A percentile compares a stretch with the other conserved stretches of the same genome.
phyloP scores from a whole-genome alignment of 2,329 filamentous ascomycete genomes.

The Cladosporium oxysporum region DNA sequence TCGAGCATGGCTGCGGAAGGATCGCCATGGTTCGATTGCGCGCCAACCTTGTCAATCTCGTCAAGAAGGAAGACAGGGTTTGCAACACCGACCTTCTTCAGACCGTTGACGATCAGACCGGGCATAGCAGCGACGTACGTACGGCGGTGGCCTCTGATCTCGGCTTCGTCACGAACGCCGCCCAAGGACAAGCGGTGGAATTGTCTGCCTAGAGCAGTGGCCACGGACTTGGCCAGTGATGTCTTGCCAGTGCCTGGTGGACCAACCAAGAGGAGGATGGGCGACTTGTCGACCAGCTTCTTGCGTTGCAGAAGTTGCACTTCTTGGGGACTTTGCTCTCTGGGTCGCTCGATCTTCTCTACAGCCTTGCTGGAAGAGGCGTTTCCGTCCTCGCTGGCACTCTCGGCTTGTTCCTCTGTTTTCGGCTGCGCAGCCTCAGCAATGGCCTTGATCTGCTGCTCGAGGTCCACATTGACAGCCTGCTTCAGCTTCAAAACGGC shows the following conservation, averaged over 20 bases:
- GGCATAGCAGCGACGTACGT: slow-evolving; percentile 99
- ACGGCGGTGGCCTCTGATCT: slow-evolving; percentile 90
- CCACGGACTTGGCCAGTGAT: slow-evolving; percentile 88
- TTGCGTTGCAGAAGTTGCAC: slow-evolving; percentile 76
- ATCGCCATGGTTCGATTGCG: slow-evolving; percentile 89
- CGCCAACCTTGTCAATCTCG: slow-evolving; percentile 96
- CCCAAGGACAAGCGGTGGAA: slow-evolving; percentile 97
- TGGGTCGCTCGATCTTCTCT: slow-evolving; percentile 33
- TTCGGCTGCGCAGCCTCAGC: slow-evolving; percentile 45
- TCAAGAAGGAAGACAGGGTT: slow-evolving; percentile 96
- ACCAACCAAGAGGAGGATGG: slow-evolving; percentile 88
- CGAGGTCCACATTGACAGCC: slow-evolving; percentile 78
- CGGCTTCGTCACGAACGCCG: slow-evolving; percentile 92
- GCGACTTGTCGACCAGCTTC: slow-evolving; percentile 90
- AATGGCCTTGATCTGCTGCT: slow-evolving; percentile 69
- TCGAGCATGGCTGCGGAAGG: slow-evolving; percentile 97
- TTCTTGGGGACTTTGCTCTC: slow-evolving; percentile 56
- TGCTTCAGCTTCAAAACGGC: slow-evolving; percentile 96
- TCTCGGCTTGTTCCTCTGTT: slow-evolving; percentile 36
- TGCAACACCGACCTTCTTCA: slow-evolving; percentile 92
- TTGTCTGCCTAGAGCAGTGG: slow-evolving; percentile 86
- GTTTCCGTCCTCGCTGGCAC: slow-evolving; percentile 56
- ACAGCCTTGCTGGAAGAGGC: slow-evolving; percentile 37
- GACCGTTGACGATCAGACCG: slow-evolving; percentile 85
- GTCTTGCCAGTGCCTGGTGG: slow-evolving; percentile 97